Evolutionary conservation across 2,329 filamentous ascomycete genomes (phyloP), one percentile per base, ranked within the genome.

Genomic region (Polychaeton citri): DNA sequence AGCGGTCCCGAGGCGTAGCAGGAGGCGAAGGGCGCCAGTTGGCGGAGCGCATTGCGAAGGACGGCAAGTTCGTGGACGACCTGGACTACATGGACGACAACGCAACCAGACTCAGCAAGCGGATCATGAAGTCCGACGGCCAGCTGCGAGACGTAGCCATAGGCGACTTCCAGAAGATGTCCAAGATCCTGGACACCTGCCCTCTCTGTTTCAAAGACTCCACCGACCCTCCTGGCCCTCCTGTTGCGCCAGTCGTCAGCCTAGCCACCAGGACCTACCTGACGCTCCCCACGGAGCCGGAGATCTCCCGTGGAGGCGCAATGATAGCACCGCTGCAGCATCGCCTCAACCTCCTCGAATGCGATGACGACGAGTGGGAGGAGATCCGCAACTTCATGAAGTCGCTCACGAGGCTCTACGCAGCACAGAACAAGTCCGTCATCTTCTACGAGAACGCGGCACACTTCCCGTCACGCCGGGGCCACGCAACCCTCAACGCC

Each of bases 341-440:
- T 56, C 79, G 79, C 35, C 76, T 70, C 17, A 98, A 96, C 56
- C 74, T 98, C 0, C 66, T 98, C n/a, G 88, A 95, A 59, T 98
- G 90, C 58, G 88, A 96, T 58, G 88, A 98, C 53, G 90, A 98
- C 54, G 90, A 98, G 57, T 98, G 92, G 92, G 90, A 98, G 55
- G 90, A 98, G 60, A 79, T 98, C 5, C 81, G 90, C 44, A 98
- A 98, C 58, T 98, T 98, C 55, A 96, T 96, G 88, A 98, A 98
- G 64, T 81, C 76, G 39, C 69, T 98, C 15, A 95, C 81, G 4
- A 77, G 88, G 31, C 81, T 95, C 74, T 98, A 96, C 60, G 85
- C 93, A 62, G 81, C 87, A 30, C 85, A 92, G 58, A 86, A 87
- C 8, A 81, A 83, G 35, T 84, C 90, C 49, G 87, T 96, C 7